Evolutionary conservation across 176 grass and related monocot genomes (phyloP), one percentile per base, ranked within the genome.

Genomic region (Tuctoria greenei): DNA sequence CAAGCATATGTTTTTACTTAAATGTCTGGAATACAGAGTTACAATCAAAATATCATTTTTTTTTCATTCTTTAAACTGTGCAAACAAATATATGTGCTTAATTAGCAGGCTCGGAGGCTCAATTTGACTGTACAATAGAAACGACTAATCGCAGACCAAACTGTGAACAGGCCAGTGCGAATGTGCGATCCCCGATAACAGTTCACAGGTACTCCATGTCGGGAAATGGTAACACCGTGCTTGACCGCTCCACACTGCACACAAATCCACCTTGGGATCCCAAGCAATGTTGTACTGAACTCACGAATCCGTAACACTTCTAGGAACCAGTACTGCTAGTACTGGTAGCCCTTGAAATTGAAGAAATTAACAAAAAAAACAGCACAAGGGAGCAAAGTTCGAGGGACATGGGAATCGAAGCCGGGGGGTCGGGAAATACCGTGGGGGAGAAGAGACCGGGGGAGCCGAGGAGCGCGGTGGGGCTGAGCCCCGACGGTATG

Each of bases 401-500:
- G 64, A 8, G 23, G 31, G 28, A 6, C 14, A 24, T 21, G 28
- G 28, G 61, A 41, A 40, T 46, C 10, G 4, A 46, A 6, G 24
- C 10, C 2, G 18, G 25, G 25, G 31, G 50, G 6, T 9, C 20
- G 10, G 49, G 44, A 52, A 56, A 28, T 88, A 88, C 86, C 86
- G 69, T 69, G 0, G 89, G 73, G 6, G 79, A 88, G 75, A 85
- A 83, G 69, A 86, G 66, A 20, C 67, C 45, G 10, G 89, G 63
- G 37, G 82, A 75, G 71, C 25, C 73, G 36, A 91, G 69, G 67
- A 88, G 66, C 37, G 82, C 26, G 49, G 82, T 18, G 27, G 86
- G 79, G 56, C 82, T 83, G 68, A 80, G 59, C 50, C 86, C 79
- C 26, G 74, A 58, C 10, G 90, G 75, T 26, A 88, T 10, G 23